These are phyloP conservation scores for Entomortierella parvispora DNA, from an alignment of 192 early-diverging fungal genomes.

Conservation along the genomic window DNA sequence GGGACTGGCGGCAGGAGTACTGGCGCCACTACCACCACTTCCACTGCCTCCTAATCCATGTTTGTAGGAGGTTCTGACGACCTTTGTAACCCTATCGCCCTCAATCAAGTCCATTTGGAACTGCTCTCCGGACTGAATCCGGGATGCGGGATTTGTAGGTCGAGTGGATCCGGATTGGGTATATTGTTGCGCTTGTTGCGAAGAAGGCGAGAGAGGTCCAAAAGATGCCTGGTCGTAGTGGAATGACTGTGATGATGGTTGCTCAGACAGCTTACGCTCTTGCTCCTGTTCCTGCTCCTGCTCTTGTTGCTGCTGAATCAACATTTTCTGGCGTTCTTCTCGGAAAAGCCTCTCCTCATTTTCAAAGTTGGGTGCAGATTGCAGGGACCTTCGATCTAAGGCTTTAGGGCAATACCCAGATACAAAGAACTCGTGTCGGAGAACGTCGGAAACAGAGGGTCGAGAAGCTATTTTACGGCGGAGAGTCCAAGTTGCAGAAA, in stretches of 20 bases:
- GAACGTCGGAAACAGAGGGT: constrained; percentile 43
- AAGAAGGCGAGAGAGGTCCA: neutral
- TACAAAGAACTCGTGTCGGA: constrained; percentile 51
- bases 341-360: constrained; percentile 20
- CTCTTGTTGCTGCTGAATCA: neutral
- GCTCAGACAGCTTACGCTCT: neutral
- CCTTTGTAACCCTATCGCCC: constrained; percentile 20
- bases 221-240: constrained; percentile 26
- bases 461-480: constrained; percentile 39
- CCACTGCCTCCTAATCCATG: neutral
- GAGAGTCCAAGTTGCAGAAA: neutral
- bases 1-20: no score
- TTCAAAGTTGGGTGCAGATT: constrained; percentile 24
- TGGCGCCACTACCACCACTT: no score
- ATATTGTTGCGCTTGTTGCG: constrained; percentile 3
- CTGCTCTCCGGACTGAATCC: constrained; percentile 31
- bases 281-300: neutral
- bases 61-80: constrained; percentile 21
- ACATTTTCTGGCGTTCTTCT: no score
- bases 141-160: neutral
- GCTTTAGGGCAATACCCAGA: constrained; percentile 26
- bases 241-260: constrained; percentile 10
- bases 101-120: constrained; percentile 43
- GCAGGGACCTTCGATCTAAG: constrained; percentile 12
- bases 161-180: constrained; percentile 4